Percentiles rank a stretch among this genome's conserved stretches.
These are phyloP conservation scores for Lecanicillium sp. DNA, from an alignment of 2,329 filamentous ascomycete species.

Conservation along the genomic window DNA sequence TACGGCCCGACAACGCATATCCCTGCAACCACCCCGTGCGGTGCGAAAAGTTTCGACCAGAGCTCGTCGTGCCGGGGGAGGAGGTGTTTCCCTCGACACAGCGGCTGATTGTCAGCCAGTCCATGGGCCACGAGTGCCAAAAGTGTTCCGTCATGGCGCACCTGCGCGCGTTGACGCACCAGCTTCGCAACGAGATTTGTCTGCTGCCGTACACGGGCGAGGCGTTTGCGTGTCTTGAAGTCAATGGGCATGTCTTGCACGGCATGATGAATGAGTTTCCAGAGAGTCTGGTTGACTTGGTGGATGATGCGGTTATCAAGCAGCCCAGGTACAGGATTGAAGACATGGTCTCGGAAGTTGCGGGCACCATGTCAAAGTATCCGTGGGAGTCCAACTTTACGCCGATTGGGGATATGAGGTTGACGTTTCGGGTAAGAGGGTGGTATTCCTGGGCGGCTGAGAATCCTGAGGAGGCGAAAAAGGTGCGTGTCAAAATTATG, in stretches of 20 bases:
- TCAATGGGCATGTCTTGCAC: constrained; percentile 6
- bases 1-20: constrained; percentile 3
- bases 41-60: not conserved
- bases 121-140: constrained; percentile 7
- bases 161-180: constrained; percentile 5
- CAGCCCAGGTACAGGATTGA: not conserved
- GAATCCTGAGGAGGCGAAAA: too few relatives aligned
- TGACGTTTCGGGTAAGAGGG: constrained; percentile 5
- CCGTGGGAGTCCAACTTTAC: constrained; percentile 8
- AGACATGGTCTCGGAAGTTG: constrained; percentile 3
- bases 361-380: constrained; percentile 4
- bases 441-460: not conserved
- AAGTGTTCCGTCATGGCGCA: constrained; percentile 4
- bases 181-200: not conserved
- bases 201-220: not conserved
- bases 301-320: constrained; percentile 2
- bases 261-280: constrained; percentile 5
- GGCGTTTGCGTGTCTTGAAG: constrained; percentile 7
- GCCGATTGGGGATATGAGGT: constrained; percentile 2
- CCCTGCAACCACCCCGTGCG: constrained; percentile 7
- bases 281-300: not conserved
- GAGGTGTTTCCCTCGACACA: constrained; percentile 1
- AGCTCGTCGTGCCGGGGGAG: not conserved
- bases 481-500: too few relatives aligned
- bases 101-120: constrained; percentile 4